phyloP scores from a whole-genome alignment of 2,329 filamentous ascomycete genomes.

The Neocucurbitaria cava region DNA sequence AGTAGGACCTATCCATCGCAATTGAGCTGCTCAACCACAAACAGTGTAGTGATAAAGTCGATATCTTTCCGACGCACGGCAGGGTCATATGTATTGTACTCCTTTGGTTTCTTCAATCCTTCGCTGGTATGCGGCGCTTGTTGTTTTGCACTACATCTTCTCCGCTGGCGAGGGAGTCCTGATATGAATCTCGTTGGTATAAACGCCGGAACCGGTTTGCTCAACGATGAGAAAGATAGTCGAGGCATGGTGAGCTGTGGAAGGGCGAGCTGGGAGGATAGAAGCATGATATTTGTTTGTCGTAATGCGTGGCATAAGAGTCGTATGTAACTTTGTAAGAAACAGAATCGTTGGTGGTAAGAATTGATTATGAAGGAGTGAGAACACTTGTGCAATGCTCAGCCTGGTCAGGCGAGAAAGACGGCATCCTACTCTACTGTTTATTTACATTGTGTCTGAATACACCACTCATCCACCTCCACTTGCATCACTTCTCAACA shows the following conservation, averaged over 20 bases:
- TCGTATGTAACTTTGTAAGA: no score
- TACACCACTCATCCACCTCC: background rate
- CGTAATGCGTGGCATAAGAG: no score
- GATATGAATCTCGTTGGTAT: background rate
- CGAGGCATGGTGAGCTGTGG: background rate
- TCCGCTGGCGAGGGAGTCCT: background rate
- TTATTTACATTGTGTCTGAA: background rate
- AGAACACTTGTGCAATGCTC: background rate
- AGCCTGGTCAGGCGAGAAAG: background rate
- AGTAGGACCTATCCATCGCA: background rate
- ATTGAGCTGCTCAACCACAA: slow-evolving; percentile 2
- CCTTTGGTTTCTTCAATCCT: background rate
- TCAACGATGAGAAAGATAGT: background rate
- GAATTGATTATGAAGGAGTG: no score
- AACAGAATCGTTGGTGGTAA: no score
- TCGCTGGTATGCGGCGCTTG: background rate
- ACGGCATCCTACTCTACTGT: background rate
- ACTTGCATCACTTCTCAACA: background rate
- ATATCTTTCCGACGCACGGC: slow-evolving; percentile 1
- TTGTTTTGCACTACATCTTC: background rate
- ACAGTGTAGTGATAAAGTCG: slow-evolving; percentile 7
- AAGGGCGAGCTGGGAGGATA: background rate
- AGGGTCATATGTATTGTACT: background rate
- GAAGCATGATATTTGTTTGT: no score
- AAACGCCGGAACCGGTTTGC: background rate